Percentiles rank a stretch among this genome's conserved stretches.
Conservation (phyloP, 2,329 filamentous ascomycete genomes). For the Fusarium denticulatum region DNA sequence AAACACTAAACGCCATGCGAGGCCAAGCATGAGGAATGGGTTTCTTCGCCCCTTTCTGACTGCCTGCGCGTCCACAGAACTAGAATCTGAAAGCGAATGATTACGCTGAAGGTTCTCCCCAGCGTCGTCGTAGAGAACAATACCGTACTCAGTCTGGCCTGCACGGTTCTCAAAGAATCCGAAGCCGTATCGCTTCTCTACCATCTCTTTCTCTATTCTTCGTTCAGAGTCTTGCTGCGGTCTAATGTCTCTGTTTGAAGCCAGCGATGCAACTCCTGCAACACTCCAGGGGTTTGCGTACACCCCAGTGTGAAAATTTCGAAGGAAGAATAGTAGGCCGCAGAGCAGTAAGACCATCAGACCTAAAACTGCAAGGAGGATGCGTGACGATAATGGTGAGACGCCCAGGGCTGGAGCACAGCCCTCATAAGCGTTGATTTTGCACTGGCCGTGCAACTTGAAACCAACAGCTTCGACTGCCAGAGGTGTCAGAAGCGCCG, state of each 20-base stretch:
- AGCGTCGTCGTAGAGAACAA: slow-evolving; percentile 38
- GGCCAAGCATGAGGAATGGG: slow-evolving; percentile 51
- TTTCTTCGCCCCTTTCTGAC: slow-evolving; percentile 22
- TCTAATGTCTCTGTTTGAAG: slow-evolving; percentile 38
- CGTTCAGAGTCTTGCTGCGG: slow-evolving; percentile 31
- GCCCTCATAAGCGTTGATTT: slow-evolving; percentile 25
- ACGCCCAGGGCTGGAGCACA: slow-evolving; percentile 41
- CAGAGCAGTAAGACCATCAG: slow-evolving; percentile 35
- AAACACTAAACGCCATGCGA: slow-evolving; percentile 50
- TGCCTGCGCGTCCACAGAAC: slow-evolving; percentile 25
- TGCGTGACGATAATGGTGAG: slow-evolving; percentile 24
- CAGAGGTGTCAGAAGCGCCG: slow-evolving; percentile 34
- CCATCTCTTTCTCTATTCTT: slow-evolving; percentile 41
- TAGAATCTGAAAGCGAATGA: slow-evolving; percentile 18
- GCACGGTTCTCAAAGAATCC: slow-evolving; percentile 38
- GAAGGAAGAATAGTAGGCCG: slow-evolving; percentile 29
- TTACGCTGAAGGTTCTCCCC: slow-evolving; percentile 24
- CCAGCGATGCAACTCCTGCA: slow-evolving; percentile 39
- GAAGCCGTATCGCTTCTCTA: slow-evolving; percentile 40
- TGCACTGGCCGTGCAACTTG: slow-evolving; percentile 42
- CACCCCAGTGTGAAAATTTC: slow-evolving; percentile 39
- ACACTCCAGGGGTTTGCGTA: slow-evolving; percentile 49
- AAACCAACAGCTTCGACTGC: slow-evolving; percentile 42
- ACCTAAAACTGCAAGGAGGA: slow-evolving; percentile 34
- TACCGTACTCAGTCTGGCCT: slow-evolving; percentile 38